Base-by-base conservation (phyloP, 345 rosid species). In the Bretschneidera sinensis region DNA sequence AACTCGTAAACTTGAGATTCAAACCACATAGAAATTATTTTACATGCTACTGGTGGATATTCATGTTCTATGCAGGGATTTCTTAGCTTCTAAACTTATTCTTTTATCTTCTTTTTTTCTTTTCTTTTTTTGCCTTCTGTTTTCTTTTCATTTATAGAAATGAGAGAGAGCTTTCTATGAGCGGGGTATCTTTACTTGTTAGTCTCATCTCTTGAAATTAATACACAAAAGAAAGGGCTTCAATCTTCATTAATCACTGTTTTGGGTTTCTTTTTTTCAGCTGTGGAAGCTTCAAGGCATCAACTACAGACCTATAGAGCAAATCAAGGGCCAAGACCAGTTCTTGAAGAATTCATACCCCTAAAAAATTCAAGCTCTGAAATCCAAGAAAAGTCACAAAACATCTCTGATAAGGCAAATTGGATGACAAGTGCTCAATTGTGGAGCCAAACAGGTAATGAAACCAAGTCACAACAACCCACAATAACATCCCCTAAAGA, bases 361-460 rank as follows among this genome's bases (percentile, higher is more conserved):
- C 75, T 95, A 19, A 95, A 80, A 63, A 82, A 74, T 71, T 51
- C 87, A 25, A 33, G 62, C 70, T 62, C 79, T 0, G 80, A 76
- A 35, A 62, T 56, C 58, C 50, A 78, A 5, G 95, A 85, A 24
- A 83, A 78, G 24, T 39, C 63, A 0, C 31, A 54, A 17, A 73
- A 49, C 75, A 39, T 64, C 25, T 75, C 81, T 16, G 83, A 81
- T 28, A 95, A 88, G 77, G 83, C 78, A 17, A 83, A 59, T 33
- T 95, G 99, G 99, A 95, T 95, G 99, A 82, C 84, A 22, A 91
- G 81, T 55, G 97, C 96, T 31, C 97, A 91, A 52, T 82, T 95
- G 16, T 95, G 99, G 99, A 91, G 89, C 82, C 95, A 90, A 71
- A 65, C 85, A 2, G 78, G 76, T 31, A 79, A 71, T n/a, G 84